Evolutionary conservation across 2,329 filamentous ascomycete genomes (phyloP).

Genomic region (Sclerotiophoma versabilis): DNA sequence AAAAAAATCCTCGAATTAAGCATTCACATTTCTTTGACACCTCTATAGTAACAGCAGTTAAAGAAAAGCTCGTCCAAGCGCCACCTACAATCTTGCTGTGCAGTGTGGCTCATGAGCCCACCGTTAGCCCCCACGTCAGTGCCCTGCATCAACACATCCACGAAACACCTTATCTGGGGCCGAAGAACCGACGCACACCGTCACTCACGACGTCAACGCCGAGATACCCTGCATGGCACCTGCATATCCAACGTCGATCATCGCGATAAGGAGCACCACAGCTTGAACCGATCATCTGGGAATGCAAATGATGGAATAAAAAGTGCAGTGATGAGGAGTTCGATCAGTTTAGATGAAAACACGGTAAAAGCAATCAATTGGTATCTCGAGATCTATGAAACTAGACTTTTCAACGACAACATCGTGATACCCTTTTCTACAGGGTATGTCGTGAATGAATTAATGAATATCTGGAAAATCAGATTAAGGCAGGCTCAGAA

Average conservation of each 20-base stretch:
- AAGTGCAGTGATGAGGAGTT: too few relatives aligned
- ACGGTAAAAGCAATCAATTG: neutral
- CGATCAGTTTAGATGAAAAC: neutral
- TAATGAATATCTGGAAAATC: too few relatives aligned
- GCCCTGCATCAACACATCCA: neutral
- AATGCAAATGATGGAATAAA: neutral
- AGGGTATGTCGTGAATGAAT: slow-evolving; percentile 9
- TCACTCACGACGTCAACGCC: neutral
- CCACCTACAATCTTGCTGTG: too few relatives aligned
- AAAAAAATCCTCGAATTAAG: too few relatives aligned
- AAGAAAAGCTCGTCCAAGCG: too few relatives aligned
- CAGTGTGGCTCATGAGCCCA: too few relatives aligned
- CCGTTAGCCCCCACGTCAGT: neutral
- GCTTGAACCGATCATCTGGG: neutral
- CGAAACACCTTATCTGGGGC: neutral
- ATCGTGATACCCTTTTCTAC: slow-evolving; percentile 5
- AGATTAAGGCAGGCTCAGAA: neutral
- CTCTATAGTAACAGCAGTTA: too few relatives aligned
- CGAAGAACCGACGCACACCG: neutral
- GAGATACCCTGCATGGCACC: neutral
- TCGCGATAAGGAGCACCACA: neutral
- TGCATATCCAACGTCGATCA: neutral
- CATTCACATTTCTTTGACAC: too few relatives aligned
- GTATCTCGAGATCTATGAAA: slow-evolving; percentile 10
- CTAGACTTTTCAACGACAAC: neutral